A percentile compares a stretch with the other conserved stretches of the same genome.
These are phyloP conservation scores for Marasmius fiardii DNA, from an alignment of 1,284 basidiomycete species.

Conservation along the genomic window DNA sequence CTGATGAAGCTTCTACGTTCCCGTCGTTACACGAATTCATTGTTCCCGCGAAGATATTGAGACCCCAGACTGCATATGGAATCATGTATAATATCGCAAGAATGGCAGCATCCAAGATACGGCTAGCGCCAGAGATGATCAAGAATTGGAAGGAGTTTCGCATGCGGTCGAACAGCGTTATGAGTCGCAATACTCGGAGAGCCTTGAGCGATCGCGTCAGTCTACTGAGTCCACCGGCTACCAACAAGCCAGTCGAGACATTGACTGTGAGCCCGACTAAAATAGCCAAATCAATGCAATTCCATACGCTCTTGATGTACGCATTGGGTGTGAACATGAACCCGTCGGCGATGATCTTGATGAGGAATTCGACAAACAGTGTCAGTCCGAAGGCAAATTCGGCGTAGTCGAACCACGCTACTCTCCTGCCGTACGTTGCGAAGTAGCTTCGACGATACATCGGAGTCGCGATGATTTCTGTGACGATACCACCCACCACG, in stretches of 20 bases:
- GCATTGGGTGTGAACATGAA: constrained; percentile 93
- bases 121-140: constrained; percentile 82
- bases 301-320: constrained; percentile 92
- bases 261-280: constrained; percentile 83
- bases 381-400: constrained; percentile 77
- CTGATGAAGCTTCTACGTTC: constrained; percentile 48
- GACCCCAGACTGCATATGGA: constrained; percentile 96
- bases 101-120: constrained; percentile 89
- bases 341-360: constrained; percentile 94
- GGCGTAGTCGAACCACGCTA: constrained; percentile 88
- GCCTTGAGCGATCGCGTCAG: constrained; percentile 88
- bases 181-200: constrained; percentile 84
- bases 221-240: constrained; percentile 79
- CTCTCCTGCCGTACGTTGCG: constrained; percentile 50
- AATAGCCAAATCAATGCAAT: constrained; percentile 87
- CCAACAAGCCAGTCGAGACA: constrained; percentile 73
- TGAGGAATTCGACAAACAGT: constrained; percentile 82
- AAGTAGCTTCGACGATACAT: constrained; percentile 82
- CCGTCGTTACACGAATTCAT: constrained; percentile 87
- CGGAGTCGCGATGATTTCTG: constrained; percentile 86
- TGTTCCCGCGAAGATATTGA: constrained; percentile 89
- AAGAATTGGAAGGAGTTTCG: constrained; percentile 90
- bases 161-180: constrained; percentile 87
- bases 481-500: constrained; percentile 82
- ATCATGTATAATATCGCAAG: constrained; percentile 96